phyloP scores from a whole-genome alignment of 1,284 basidiomycete species.

The Athelia psychrophila region DNA sequence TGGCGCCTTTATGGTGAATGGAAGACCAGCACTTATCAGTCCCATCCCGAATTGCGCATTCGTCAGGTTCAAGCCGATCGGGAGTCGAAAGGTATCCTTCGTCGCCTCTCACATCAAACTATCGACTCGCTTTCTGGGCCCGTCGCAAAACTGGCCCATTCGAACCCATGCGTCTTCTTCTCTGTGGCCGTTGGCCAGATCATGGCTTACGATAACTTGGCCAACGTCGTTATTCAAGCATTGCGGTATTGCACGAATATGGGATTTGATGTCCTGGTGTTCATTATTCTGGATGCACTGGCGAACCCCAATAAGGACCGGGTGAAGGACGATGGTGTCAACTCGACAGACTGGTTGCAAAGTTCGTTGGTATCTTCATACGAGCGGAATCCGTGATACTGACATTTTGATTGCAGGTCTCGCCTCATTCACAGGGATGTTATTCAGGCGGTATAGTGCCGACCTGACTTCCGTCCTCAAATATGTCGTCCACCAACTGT shows the following conservation, averaged over 20 bases:
- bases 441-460: constrained; percentile 85
- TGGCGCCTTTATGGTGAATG: constrained; percentile 96
- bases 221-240: constrained; percentile 88
- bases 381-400: constrained; percentile 10
- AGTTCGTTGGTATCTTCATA: constrained; percentile 41
- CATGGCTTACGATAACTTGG: constrained; percentile 96
- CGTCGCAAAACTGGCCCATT: constrained; percentile 93
- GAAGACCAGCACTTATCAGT: constrained; percentile 72
- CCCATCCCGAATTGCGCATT: constrained; percentile 72
- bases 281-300: constrained; percentile 85
- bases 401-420: constrained; percentile 54
- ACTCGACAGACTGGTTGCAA: constrained; percentile 91
- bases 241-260: constrained; percentile 88
- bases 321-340: constrained; percentile 91
- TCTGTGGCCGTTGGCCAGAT: constrained; percentile 89
- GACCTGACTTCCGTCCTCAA: constrained; percentile 84
- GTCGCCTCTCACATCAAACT: constrained; percentile 80
- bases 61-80: constrained; percentile 71
- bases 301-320: constrained; percentile 84
- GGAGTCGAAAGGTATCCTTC: constrained; percentile 78
- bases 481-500: constrained; percentile 90
- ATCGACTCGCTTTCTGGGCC: constrained; percentile 81
- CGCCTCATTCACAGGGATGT: constrained; percentile 89
- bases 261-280: constrained; percentile 93
- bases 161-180: constrained; percentile 93